Base-by-base conservation (phyloP, 371 early-diverging fungal species). In the Apophysomyces elegans region DNA sequence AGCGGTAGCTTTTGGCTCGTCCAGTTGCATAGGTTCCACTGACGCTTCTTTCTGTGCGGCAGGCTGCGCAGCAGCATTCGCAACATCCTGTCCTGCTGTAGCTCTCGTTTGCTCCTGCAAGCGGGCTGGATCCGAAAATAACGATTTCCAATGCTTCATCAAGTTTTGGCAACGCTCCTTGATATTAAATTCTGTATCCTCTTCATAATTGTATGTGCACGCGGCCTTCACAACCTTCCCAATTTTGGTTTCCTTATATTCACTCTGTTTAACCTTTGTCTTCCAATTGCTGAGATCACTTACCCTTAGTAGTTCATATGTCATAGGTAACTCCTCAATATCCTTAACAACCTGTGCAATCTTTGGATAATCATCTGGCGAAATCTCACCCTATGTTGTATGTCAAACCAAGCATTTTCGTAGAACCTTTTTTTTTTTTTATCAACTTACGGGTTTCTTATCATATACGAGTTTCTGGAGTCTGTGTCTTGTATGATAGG, bases 181-280 rank as follows among this genome's bases (percentile, higher is more conserved):
- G 39, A 82, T 73, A 36, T 73, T 71, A 66, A 65, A 71, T 21
- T 76, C 71, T 13, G 59, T 58, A 14, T 80, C 80, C 57, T 74
- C 63, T 37, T 77, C 78, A 66, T 71, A 84, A 16, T 66, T 67
- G 61, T 80, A 78, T 13, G 63, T 60, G 39, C 71, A 74, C 14
- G 78, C 84, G 16, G 76, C 72, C 58, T 80, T 84, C 26, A 84
- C 76, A 8, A 84, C 84, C 59, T 79, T 77, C 61, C 79, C 81
- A 62, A 84, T 79, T 62, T 84, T 84, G 68, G 84, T 84, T 65
- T 80, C 81, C 84, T 76, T 45, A 47, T 32, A 12, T 35, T 4
- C 13, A 18, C 18, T 36, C 57, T 18, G n/a, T 32, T n/a, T 16
- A n/a, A 37, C 35, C 13, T 45, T 36, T 7, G 12, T 36, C 6